Evolutionary conservation across 441 rosid genomes (phyloP).

Genomic region (Arabidopsis lyrata): DNA sequence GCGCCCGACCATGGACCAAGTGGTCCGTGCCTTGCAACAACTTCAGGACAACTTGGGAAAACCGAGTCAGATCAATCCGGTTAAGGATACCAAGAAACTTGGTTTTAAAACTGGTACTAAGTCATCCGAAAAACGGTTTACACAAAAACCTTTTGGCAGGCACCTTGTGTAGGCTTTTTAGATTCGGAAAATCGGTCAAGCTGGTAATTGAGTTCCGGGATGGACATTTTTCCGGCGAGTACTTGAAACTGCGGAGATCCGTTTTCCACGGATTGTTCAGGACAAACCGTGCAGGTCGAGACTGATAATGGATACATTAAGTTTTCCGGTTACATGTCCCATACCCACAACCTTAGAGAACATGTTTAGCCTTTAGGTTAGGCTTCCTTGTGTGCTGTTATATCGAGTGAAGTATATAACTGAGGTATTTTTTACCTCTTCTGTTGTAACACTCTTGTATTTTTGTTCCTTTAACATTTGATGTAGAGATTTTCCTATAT

Average conservation of each 20-base stretch:
- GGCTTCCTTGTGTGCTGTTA: constrained; percentile 30
- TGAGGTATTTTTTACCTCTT: constrained; percentile 21
- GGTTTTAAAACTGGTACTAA: constrained; percentile 19
- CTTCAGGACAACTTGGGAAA: constrained; percentile 51
- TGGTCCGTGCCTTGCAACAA: constrained; percentile 63
- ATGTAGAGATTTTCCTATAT: constrained; percentile 19
- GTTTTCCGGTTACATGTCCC: constrained; percentile 6
- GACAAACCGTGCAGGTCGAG: constrained; percentile 29
- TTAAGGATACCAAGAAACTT: constrained; percentile 35
- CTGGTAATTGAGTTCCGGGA: neutral
- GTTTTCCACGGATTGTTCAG: neutral
- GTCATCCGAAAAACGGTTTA: constrained; percentile 38
- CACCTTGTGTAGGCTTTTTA: neutral
- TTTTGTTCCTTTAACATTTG: constrained; percentile 32
- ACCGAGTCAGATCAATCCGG: constrained; percentile 25
- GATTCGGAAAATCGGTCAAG: neutral
- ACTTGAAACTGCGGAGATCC: constrained; percentile 1
- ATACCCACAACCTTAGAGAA: constrained; percentile 24
- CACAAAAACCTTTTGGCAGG: constrained; percentile 32
- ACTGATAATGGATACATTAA: neutral
- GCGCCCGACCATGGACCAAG: constrained; percentile 71
- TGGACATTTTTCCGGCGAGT: neutral
- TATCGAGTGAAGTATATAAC: constrained; percentile 23
- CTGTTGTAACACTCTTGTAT: constrained; percentile 26
- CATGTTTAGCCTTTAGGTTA: constrained; percentile 14